Conservation (phyloP, 495 filamentous ascomycete species). For the Xylaria sp. region DNA sequence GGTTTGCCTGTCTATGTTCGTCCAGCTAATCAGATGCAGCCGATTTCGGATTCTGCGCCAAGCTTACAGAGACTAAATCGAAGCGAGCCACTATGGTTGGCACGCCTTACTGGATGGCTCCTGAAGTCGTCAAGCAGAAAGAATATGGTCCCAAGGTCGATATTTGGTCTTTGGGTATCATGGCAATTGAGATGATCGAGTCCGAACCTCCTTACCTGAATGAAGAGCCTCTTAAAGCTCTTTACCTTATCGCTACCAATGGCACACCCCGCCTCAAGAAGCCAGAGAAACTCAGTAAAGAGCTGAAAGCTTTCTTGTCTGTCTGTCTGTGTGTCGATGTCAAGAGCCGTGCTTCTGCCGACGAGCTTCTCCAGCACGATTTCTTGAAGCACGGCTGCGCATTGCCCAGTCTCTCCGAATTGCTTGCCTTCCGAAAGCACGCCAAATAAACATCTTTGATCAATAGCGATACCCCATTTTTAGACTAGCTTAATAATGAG, state of each 20-base stretch:
- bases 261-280: conserved; percentile 97
- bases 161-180: conserved; percentile 98
- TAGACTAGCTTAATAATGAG: conserved; percentile 30
- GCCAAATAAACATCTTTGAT: conserved; percentile 48
- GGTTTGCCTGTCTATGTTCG: not conserved
- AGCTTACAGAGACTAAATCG: conserved; percentile 93
- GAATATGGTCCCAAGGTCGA: conserved; percentile 98
- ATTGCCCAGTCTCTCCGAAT: conserved; percentile 78
- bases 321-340: conserved; percentile 97
- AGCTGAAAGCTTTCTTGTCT: conserved; percentile 92
- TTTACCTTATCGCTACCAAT: conserved; percentile 97
- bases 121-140: conserved; percentile 98
- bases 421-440: conserved; percentile 77
- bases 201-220: conserved; percentile 97
- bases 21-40: conserved; percentile 61
- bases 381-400: conserved; percentile 82
- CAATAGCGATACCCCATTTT: conserved; percentile 38
- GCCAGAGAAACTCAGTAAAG: conserved; percentile 94
- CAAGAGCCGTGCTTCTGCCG: conserved; percentile 88
- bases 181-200: conserved; percentile 99
- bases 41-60: conserved; percentile 99
- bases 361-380: conserved; percentile 82
- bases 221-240: conserved; percentile 94
- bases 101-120: conserved; percentile 99
- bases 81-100: conserved; percentile 99